Percentiles rank a stretch among this genome's conserved stretches.
phyloP scores from a whole-genome alignment of 139 green algal genomes.

The Tetraselmis chui region DNA sequence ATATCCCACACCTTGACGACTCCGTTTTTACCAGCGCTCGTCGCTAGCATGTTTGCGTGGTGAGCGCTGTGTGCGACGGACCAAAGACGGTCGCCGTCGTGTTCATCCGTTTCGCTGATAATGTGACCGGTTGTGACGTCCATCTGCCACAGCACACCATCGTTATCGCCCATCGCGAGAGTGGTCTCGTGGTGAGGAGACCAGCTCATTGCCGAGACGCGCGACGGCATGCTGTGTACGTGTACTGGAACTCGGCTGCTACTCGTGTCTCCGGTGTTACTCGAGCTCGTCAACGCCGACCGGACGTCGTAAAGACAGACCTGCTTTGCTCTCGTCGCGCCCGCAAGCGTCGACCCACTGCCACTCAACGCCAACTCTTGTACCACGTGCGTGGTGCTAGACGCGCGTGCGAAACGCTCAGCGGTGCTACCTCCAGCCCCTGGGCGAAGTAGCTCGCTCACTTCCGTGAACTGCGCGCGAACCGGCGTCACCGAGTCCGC shows the following conservation, averaged over 20 bases:
- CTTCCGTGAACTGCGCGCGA: neutral
- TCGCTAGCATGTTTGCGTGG: conserved; percentile 59
- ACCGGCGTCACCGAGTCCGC: neutral
- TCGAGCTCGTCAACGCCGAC: neutral
- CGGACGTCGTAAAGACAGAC: neutral
- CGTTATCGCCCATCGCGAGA: conserved; percentile 71
- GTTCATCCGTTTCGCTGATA: conserved; percentile 61
- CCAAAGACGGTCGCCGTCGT: conserved; percentile 79
- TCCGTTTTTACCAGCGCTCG: conserved; percentile 36
- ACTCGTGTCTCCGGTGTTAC: too few species aligned
- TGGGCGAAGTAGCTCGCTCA: neutral
- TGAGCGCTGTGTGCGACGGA: conserved; percentile 63
- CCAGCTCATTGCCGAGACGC: conserved; percentile 8
- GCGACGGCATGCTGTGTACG: neutral
- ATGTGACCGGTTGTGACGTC: conserved; percentile 44
- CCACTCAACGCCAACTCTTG: neutral
- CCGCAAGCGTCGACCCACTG: neutral
- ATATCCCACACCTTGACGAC: neutral
- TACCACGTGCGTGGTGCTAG: neutral
- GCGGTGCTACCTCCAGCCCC: neutral
- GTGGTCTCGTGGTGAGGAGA: conserved; percentile 30
- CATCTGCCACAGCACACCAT: conserved; percentile 62
- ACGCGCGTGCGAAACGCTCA: neutral
- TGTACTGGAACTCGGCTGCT: neutral
- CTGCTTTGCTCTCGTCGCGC: neutral